Base-by-base conservation (phyloP, 345 rosid genomes). In the Viola odorata region DNA sequence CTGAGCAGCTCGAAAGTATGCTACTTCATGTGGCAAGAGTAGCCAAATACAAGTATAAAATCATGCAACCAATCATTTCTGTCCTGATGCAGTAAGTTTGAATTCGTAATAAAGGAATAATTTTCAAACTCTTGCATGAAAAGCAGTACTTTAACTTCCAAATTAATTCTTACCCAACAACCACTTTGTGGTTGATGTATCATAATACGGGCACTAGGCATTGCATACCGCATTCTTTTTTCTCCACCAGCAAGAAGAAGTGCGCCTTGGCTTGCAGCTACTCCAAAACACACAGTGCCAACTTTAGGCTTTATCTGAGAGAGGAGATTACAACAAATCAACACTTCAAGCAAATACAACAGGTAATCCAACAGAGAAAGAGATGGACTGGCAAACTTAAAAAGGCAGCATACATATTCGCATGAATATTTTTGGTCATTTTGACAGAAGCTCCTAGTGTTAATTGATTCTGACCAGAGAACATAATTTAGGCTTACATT, bases 171-270 rank as follows among this genome's bases (percentile, higher is more conserved):
- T 80, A 89, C 96, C 82, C 96, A 95, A 60, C 95, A 87, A 63
- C 96, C 95, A 67, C 90, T 81, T 69, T 83, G 96, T 1, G 96
- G 96, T 74, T 94, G 99, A 78, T 89, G 95, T 55, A 89, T 77
- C 97, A 94, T 90, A 41, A 89, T 83, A 45, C 97, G 91, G 50
- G 97, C 83, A 76, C 89, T 90, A 17, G 99, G 99, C 97, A 87
- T 94, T 42, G 97, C 80, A 67, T 87, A 94, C 1, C 97, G 88
- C 96, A 90, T 94, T 53, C 97, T 97, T 72, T 89, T 92, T 63
- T 94, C 96, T 69, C 99, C 94, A 61, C 90, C 99, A 66, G 99
- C 87, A 44, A 94, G 95, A 73, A 89, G 88, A 66, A 89, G 84
- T 53, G 96, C 91, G 64, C 85, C 96, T 82, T 87, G 89, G 74